phyloP scores from a whole-genome alignment of 2,329 filamentous ascomycete species.

The Cladophialophora carrionii region DNA sequence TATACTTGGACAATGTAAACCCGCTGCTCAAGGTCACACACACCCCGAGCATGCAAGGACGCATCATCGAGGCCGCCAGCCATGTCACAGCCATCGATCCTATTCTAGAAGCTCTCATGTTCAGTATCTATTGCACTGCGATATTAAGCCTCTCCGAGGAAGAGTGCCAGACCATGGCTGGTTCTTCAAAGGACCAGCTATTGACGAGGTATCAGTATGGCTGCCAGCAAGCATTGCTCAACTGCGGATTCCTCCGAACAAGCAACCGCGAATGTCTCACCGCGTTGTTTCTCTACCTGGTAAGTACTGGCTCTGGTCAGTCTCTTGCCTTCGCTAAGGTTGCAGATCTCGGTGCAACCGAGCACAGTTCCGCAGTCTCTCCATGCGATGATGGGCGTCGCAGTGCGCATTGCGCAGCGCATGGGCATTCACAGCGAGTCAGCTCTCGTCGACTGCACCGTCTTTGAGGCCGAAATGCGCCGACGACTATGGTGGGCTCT shows the following conservation, averaged over 20 bases:
- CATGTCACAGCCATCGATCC: constrained; percentile 59
- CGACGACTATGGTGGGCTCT: constrained; percentile 46
- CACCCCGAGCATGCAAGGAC: constrained; percentile 65
- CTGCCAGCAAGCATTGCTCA: constrained; percentile 53
- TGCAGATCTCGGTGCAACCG: constrained; percentile 60
- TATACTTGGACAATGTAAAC: constrained; percentile 72
- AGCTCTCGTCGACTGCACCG: constrained; percentile 49
- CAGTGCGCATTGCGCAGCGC: constrained; percentile 46
- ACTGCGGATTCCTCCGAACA: constrained; percentile 48
- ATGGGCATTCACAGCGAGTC: constrained; percentile 51
- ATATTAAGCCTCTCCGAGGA: constrained; percentile 58
- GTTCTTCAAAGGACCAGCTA: constrained; percentile 52
- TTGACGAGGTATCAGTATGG: constrained; percentile 52
- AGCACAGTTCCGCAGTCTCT: constrained; percentile 53
- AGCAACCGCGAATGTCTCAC: constrained; percentile 53
- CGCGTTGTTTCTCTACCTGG: constrained; percentile 59
- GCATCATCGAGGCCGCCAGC: constrained; percentile 65
- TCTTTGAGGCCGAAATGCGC: constrained; percentile 53
- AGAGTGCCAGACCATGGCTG: constrained; percentile 53
- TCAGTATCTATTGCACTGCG: constrained; percentile 67
- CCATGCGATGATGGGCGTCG: constrained; percentile 48
- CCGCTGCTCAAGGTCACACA: constrained; percentile 71
- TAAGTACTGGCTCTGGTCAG: constrained; percentile 57
- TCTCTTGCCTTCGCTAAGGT: constrained; percentile 38
- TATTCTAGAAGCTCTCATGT: constrained; percentile 69